Evolutionary conservation across 2,329 filamentous ascomycete genomes (phyloP), one percentile per base, ranked within the genome.

Genomic region (Septoria linicola): DNA sequence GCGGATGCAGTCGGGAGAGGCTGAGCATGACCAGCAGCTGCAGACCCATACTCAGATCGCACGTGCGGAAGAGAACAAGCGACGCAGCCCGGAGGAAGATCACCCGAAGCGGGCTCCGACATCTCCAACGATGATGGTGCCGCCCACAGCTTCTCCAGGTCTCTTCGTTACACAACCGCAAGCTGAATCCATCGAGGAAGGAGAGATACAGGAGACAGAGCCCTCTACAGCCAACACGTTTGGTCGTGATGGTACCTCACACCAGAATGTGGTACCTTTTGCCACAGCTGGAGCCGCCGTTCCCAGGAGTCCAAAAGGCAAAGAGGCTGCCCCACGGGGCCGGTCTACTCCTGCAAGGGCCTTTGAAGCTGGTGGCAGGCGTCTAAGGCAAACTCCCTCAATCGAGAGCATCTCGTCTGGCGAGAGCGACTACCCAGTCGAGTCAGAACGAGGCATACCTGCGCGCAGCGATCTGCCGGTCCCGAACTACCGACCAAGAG

Each of bases 371-470:
- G 14, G n/a, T n/a, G n/a, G n/a, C n/a, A n/a, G n/a, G n/a, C n/a
- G n/a, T n/a, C n/a, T n/a, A n/a, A n/a, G n/a, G n/a, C n/a, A n/a
- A n/a, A n/a, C n/a, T n/a, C n/a, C n/a, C n/a, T 44, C 30, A 8
- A n/a, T 44, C 10, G 14, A 44, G 17, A 34, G 19, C 13, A 34
- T 34, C 8, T 44, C 41, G 16, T 44, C 41, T 8, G 41, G 23
- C 16, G 30, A 44, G n/a, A 44, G 17, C 14, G 30, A 44, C 30
- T 44, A 25, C 16, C 30, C 19, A n/a, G 32, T 34, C 30, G 41
- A 44, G 19, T 17, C 41, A 17, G 41, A 44, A 11, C 13, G 20
- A 7, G 41, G 41, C 14, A 17, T 34, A 17, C 41, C 41, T 17
- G 41, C 41, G 13, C 11, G 32, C 17, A 34, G 16, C 16, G 19